Conservation (phyloP, 495 filamentous ascomycete species). For the Trichoderma virens region DNA sequence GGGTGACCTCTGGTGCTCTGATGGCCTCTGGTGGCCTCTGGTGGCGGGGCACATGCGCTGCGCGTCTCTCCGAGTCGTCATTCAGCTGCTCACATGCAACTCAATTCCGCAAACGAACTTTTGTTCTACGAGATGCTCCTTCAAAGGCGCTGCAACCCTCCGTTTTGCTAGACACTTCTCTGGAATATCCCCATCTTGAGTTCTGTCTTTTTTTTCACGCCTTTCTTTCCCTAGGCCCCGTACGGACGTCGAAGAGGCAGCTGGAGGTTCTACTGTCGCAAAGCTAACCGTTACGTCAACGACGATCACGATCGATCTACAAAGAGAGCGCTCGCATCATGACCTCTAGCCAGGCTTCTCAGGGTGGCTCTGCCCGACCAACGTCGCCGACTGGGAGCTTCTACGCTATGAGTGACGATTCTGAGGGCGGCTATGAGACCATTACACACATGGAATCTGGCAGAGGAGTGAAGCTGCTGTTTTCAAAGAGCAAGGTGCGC, state of each 20-base stretch:
- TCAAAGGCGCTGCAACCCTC: neutral
- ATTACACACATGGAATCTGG: conserved; percentile 76
- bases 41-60: conserved; percentile 7
- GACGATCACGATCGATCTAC: neutral
- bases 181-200: neutral
- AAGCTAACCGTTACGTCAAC: neutral
- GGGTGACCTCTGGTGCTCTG: too few species aligned
- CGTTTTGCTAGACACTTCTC: neutral
- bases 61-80: conserved; percentile 1
- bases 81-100: conserved; percentile 8
- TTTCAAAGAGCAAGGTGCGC: conserved; percentile 87
- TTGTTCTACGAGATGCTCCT: neutral
- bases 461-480: conserved; percentile 89
- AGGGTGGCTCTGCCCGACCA: conserved; percentile 17
- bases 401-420: conserved; percentile 95
- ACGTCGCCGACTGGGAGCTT: conserved; percentile 80
- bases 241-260: neutral
- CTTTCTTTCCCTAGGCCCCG: neutral
- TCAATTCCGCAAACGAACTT: neutral
- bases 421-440: conserved; percentile 91
- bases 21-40: too few species aligned
- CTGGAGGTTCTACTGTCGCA: too few species aligned
- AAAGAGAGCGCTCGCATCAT: neutral
- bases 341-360: neutral
- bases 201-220: neutral